A percentile compares a stretch with the other conserved stretches of the same genome.
phyloP scores from a whole-genome alignment of 1,139 yeast genomes.

The Entelexis paramagnoliae region DNA sequence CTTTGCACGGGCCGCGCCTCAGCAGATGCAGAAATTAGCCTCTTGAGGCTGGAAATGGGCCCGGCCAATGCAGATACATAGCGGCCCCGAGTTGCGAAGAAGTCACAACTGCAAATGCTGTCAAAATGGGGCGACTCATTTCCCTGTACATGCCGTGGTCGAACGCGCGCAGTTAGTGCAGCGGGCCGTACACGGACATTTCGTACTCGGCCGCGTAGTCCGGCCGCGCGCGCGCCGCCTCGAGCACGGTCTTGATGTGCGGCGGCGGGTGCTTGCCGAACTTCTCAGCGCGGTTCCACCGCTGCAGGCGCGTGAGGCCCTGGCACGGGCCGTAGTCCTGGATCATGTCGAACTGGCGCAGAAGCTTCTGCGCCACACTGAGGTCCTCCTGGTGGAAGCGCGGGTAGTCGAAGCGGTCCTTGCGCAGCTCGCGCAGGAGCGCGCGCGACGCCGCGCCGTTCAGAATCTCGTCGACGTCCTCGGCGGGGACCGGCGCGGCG shows the following conservation, averaged over 20 bases:
- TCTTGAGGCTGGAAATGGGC: too few relatives aligned
- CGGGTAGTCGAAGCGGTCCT: constrained; percentile 8
- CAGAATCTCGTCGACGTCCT: constrained; percentile 4
- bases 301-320: constrained; percentile 33
- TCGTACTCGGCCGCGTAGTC: constrained; percentile 6
- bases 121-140: too few relatives aligned
- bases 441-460: constrained; percentile 8
- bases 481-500: background rate
- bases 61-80: too few relatives aligned
- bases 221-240: constrained; percentile 23
- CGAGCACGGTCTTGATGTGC: constrained; percentile 25
- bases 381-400: constrained; percentile 28
- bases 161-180: too few relatives aligned
- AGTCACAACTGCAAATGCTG: too few relatives aligned
- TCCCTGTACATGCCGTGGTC: too few relatives aligned
- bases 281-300: constrained; percentile 90
- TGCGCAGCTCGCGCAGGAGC: background rate
- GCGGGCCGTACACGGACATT: constrained; percentile 16
- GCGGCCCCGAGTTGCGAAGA: too few relatives aligned
- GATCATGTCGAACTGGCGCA: constrained; percentile 32
- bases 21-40: too few relatives aligned
- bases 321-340: constrained; percentile 34
- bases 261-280: constrained; percentile 46
- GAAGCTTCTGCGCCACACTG: constrained; percentile 28
- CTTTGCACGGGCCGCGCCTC: too few relatives aligned